Conservation (phyloP, 345 rosid species). For the Dipteronia dyeriana region DNA sequence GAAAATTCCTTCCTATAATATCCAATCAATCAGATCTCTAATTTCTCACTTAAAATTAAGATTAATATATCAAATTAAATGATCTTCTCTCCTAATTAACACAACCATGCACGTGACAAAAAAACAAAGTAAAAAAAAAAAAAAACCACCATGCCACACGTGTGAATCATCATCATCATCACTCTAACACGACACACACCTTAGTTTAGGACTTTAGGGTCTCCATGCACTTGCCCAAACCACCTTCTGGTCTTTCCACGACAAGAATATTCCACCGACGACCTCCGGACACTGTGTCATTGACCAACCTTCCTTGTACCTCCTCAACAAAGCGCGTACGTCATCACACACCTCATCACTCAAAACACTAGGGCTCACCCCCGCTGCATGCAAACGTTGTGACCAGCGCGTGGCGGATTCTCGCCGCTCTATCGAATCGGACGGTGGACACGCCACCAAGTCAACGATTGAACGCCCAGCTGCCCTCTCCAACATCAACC, state of each 20-base stretch:
- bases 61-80: too few species aligned
- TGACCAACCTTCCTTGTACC: constrained; percentile 95
- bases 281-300: constrained; percentile 67
- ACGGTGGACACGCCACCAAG: constrained; percentile 72
- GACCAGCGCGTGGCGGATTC: constrained; percentile 86
- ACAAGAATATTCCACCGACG: constrained; percentile 70
- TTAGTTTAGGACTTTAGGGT: constrained; percentile 28
- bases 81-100: background rate
- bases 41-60: background rate
- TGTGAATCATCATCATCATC: constrained; percentile 30
- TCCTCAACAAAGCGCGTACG: constrained; percentile 82
- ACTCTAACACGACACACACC: background rate
- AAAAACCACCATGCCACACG: constrained; percentile 34
- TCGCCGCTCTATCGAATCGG: constrained; percentile 68
- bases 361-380: constrained; percentile 45
- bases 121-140: constrained; percentile 15
- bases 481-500: constrained; percentile 79
- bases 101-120: constrained; percentile 33
- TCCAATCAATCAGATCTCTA: constrained; percentile 29
- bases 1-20: constrained; percentile 25
- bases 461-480: constrained; percentile 81
- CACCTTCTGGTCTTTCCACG: constrained; percentile 94
- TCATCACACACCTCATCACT: constrained; percentile 95
- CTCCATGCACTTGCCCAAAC: constrained; percentile 98
- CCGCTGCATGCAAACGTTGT: constrained; percentile 55